Evolutionary conservation across 306 rosid species (phyloP).

Genomic region (Gleditsia sinensis): DNA sequence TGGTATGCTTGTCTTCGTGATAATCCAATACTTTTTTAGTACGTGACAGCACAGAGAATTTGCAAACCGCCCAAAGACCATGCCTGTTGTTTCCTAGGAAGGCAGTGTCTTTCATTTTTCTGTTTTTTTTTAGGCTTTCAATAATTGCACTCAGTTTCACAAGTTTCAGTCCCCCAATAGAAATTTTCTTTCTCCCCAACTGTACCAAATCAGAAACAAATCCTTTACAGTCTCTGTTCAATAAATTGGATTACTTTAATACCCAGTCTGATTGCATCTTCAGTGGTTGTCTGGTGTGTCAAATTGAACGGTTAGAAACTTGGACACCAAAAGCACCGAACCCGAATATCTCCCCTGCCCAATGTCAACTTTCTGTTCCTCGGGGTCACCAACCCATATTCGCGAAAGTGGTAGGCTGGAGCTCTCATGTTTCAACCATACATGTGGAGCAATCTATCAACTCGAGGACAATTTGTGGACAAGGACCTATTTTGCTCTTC

Average conservation of each 20-base stretch:
- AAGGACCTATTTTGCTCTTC: conserved; percentile 33
- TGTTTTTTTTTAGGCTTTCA: neutral
- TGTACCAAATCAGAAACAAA: neutral
- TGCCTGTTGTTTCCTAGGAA: too few species aligned
- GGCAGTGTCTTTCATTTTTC: too few species aligned
- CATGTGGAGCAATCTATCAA: conserved; percentile 41
- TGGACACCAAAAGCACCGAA: neutral
- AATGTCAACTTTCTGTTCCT: neutral
- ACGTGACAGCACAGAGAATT: too few species aligned
- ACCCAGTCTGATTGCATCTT: neutral
- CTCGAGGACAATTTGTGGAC: conserved; percentile 52
- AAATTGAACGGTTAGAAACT: conserved; percentile 26
- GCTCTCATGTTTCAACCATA: conserved; percentile 47
- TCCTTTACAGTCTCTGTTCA: neutral
- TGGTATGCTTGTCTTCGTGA: too few species aligned
- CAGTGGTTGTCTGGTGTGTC: conserved; percentile 26
- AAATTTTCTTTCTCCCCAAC: neutral
- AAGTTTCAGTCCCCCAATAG: neutral
- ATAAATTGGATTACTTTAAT: conserved; percentile 8
- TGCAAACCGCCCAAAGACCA: too few species aligned
- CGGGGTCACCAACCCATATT: conserved; percentile 26
- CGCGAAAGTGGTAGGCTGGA: conserved; percentile 22
- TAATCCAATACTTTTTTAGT: too few species aligned
- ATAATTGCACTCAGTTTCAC: neutral
- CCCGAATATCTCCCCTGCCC: conserved; percentile 23